A percentile compares a stretch with the other conserved stretches of the same genome.
Evolutionary conservation across 768 basidiomycete species (phyloP).

Genomic region (Xanthoconium purpureum): DNA sequence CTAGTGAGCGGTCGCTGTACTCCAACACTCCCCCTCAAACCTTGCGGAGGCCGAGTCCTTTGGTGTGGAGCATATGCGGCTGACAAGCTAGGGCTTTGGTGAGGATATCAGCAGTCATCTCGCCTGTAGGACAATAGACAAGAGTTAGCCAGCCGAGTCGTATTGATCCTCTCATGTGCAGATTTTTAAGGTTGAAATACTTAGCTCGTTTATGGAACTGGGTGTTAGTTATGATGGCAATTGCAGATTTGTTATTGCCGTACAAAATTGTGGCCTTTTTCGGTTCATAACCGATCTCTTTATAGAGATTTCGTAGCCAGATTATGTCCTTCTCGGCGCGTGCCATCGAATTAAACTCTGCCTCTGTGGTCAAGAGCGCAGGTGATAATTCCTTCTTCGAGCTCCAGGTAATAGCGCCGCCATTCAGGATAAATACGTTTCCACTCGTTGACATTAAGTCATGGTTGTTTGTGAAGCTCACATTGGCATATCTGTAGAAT

Average conservation of each 20-base stretch:
- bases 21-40: no score
- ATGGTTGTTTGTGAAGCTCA: slow-evolving; percentile 25
- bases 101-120: no score
- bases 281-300: slow-evolving; percentile 28
- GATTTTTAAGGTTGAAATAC: slow-evolving; percentile 13
- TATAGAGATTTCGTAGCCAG: slow-evolving; percentile 29
- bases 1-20: no score
- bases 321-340: slow-evolving; percentile 2
- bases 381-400: slow-evolving; percentile 28
- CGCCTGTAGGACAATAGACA: no score
- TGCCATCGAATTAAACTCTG: slow-evolving; percentile 5
- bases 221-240: slow-evolving; percentile 21
- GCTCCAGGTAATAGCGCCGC: slow-evolving; percentile 26
- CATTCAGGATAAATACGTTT: not conserved
- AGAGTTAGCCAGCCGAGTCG: no score
- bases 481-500: slow-evolving; percentile 21
- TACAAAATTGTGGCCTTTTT: slow-evolving; percentile 12
- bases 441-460: slow-evolving; percentile 8
- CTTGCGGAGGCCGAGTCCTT: no score
- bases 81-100: no score
- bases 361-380: not conserved
- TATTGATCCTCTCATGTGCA: no score
- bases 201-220: slow-evolving; percentile 2
- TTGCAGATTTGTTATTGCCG: slow-evolving; percentile 25
- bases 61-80: no score